Evolutionary conservation across 371 early-diverging fungal species (phyloP).

Genomic region (Apophysomyces sp.): DNA sequence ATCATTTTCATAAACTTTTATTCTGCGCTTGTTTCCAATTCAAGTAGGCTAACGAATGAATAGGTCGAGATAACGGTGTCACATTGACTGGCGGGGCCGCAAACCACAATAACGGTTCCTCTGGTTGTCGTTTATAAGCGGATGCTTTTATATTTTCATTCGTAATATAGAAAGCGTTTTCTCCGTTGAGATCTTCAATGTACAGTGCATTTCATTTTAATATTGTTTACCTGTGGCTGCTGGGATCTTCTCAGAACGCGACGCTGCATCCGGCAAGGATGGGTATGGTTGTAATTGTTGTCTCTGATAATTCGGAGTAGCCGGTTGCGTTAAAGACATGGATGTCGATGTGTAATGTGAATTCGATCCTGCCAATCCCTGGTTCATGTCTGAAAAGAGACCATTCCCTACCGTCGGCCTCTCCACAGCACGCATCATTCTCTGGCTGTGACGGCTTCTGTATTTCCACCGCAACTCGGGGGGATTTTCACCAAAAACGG

Average conservation of each 20-base stretch:
- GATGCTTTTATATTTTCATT: slow-evolving; percentile 12
- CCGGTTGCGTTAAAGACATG: not conserved
- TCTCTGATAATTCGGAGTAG: not conserved
- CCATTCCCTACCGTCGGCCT: too few species aligned
- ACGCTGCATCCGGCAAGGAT: not conserved
- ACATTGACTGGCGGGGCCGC: slow-evolving; percentile 40
- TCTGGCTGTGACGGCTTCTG: too few species aligned
- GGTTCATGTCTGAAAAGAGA: not conserved
- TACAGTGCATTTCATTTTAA: not conserved
- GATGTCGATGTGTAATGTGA: not conserved
- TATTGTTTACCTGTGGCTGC: not conserved
- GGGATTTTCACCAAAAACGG: too few species aligned
- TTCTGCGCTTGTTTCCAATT: slow-evolving; percentile 27
- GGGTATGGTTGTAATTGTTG: not conserved
- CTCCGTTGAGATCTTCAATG: not conserved
- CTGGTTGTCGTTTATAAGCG: slow-evolving; percentile 25
- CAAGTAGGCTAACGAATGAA: slow-evolving; percentile 36
- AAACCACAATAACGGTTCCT: slow-evolving; percentile 42
- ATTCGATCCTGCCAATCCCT: not conserved
- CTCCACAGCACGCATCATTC: too few species aligned
- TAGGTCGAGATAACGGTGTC: slow-evolving; percentile 15
- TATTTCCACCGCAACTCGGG: too few species aligned
- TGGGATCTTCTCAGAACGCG: not conserved
- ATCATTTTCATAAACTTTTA: not conserved
- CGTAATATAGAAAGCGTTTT: not conserved